These are phyloP conservation scores for Jatropha multifida DNA, from an alignment of 441 rosid genomes.

Conservation along the genomic window DNA sequence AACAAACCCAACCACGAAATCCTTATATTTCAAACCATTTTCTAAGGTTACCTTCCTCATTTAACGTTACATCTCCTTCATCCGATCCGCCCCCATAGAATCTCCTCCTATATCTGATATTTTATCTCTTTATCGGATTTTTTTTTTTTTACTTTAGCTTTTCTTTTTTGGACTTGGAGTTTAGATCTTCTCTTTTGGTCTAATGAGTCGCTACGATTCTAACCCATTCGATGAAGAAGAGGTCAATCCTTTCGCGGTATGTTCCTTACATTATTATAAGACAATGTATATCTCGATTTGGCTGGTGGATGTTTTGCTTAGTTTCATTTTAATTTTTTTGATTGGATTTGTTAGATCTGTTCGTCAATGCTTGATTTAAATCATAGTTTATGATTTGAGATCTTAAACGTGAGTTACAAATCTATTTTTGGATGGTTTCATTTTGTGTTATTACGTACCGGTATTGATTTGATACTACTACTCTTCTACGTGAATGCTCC, in stretches of 20 bases:
- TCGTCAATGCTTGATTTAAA: not conserved
- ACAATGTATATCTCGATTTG: not conserved
- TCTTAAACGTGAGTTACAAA: not conserved
- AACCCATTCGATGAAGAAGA: slow-evolving; percentile 89
- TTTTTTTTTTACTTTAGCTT: not conserved
- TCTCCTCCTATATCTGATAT: slow-evolving; percentile 14
- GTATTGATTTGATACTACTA: not conserved
- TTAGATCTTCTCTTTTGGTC: slow-evolving; percentile 30
- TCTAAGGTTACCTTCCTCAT: slow-evolving; percentile 11
- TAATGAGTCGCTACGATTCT: slow-evolving; percentile 73
- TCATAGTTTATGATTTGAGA: slow-evolving; percentile 9
- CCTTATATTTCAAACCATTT: slow-evolving; percentile 12
- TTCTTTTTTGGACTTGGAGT: slow-evolving; percentile 5
- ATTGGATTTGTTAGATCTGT: slow-evolving; percentile 6
- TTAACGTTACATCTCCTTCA: not conserved
- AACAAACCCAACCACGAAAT: slow-evolving; percentile 5
- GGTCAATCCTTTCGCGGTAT: slow-evolving; percentile 92
- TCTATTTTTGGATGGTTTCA: not conserved
- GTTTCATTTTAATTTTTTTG: not conserved
- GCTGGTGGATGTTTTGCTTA: not conserved
- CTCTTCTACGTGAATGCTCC: not conserved
- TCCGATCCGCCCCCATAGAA: not conserved
- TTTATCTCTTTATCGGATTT: slow-evolving; percentile 23
- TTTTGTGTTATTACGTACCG: not conserved
- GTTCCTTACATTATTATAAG: slow-evolving; percentile 1